Evolutionary conservation across 2,329 filamentous ascomycete genomes (phyloP), one percentile per base, ranked within the genome.

Genomic region (Botrytis porri): DNA sequence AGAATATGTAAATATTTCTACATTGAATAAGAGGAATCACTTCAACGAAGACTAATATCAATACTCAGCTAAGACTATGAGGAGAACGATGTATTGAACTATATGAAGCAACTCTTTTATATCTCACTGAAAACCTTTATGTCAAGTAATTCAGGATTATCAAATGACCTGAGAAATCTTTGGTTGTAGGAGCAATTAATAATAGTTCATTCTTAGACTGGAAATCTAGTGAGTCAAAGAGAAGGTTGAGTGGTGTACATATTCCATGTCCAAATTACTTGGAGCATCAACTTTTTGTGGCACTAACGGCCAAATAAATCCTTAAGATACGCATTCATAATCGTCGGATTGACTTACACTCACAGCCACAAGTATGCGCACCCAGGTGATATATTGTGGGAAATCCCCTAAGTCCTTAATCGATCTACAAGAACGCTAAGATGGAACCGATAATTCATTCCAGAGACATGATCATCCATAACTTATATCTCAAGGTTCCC

Each of bases 281-380:
- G 1, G 10, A 14, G 10, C 25, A 51, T n/a, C 12, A 0, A 14
- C 4, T n/a, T n/a, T 14, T 0, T 16, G 25, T 51, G 4, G 48
- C 5, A 1, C 5, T 14, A 3, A n/a, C 5, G 2, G 0, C 5
- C 48, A 0, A n/a, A 7, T 54, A n/a, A n/a, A n/a, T 0, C 0
- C 0, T 54, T 7, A 1, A n/a, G 0, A n/a, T 16, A 8, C 1
- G 12, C 12, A 8, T 3, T 7, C 25, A 3, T 7, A 16, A 3
- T 16, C 25, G 7, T 0, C 48, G 7, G 25, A 54, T n/a, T 3
- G 10, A n/a, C 5, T 7, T 54, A 12, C 48, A 0, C n/a, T 3
- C 25, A 54, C 1, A 16, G 5, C 48, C 25, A n/a, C 0, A 51
- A 51, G 5, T 16, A 51, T 9, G 4, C 10, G 3, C 22, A 14